Percentiles rank a stretch among this genome's conserved stretches.
Conservation (phyloP, 371 early-diverging fungal species). For the Chytridium lagenaria region DNA sequence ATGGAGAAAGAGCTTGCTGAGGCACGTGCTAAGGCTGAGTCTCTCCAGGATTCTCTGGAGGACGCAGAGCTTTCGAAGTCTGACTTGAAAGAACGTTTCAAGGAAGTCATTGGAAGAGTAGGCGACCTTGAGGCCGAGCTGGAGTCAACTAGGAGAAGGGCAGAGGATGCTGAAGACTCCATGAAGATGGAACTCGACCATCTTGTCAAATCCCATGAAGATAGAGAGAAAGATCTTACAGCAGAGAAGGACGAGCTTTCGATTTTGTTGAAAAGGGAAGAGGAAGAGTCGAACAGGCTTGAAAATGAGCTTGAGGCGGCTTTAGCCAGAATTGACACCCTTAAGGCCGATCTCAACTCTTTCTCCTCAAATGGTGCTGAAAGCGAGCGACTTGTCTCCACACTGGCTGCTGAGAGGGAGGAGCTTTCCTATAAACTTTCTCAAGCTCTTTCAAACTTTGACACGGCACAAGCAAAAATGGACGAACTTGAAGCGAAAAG, state of each 20-base stretch:
- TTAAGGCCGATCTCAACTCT: not conserved
- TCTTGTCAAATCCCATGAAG: not conserved
- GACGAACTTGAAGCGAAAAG: not conserved
- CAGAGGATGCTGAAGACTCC: not conserved
- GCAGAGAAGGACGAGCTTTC: constrained; percentile 5
- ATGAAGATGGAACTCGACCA: constrained; percentile 2
- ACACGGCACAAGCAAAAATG: not conserved
- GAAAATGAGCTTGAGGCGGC: not conserved
- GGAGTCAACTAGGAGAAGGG: not conserved
- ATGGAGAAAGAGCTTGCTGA: constrained; percentile 15
- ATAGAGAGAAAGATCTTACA: not conserved
- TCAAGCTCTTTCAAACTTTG: not conserved
- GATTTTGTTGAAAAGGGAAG: not conserved
- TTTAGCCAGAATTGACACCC: not conserved
- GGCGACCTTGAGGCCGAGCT: constrained; percentile 18
- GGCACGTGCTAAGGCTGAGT: not conserved
- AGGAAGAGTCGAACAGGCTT: not conserved
- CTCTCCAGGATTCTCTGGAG: constrained; percentile 3
- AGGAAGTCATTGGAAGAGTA: not conserved
- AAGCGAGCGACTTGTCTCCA: not conserved
- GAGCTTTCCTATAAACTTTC: not conserved
- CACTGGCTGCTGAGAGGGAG: not conserved
- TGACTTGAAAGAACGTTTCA: constrained; percentile 10
- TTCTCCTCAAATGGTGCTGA: constrained; percentile 2
- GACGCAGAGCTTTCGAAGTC: constrained; percentile 11